A percentile compares a stretch with the other conserved stretches of the same genome.
phyloP scores from a whole-genome alignment of 2,329 filamentous ascomycete species.

The Lachnellula suecica region DNA sequence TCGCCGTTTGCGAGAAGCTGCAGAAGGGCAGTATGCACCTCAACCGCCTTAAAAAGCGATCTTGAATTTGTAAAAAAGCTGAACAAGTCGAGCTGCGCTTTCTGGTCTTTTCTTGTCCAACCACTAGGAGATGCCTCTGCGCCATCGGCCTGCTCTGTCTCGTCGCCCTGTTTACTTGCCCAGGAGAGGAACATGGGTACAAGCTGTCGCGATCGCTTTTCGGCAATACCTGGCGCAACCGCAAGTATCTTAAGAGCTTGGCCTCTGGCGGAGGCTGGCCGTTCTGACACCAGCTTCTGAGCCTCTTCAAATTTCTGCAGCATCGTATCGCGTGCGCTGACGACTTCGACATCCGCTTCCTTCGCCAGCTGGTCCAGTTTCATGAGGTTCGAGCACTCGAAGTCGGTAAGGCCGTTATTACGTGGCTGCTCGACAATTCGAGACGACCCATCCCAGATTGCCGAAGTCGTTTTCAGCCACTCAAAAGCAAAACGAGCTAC shows the following conservation, averaged over 20 bases:
- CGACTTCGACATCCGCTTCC: slow-evolving; percentile 51
- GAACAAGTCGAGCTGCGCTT: slow-evolving; percentile 78
- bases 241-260: slow-evolving; percentile 80
- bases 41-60: slow-evolving; percentile 73
- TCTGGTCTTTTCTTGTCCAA: slow-evolving; percentile 80
- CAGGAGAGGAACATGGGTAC: slow-evolving; percentile 85
- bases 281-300: slow-evolving; percentile 53
- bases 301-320: slow-evolving; percentile 61
- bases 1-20: slow-evolving; percentile 84
- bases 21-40: slow-evolving; percentile 75
- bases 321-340: slow-evolving; percentile 57
- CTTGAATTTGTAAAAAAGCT: slow-evolving; percentile 83
- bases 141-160: slow-evolving; percentile 29
- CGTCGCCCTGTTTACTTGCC: slow-evolving; percentile 52
- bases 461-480: slow-evolving; percentile 68
- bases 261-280: slow-evolving; percentile 60
- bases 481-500: slow-evolving; percentile 72
- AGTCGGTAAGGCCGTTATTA: slow-evolving; percentile 61
- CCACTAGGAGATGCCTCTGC: slow-evolving; percentile 38
- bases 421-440: slow-evolving; percentile 36
- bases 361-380: slow-evolving; percentile 53
- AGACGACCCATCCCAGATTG: slow-evolving; percentile 49
- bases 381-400: slow-evolving; percentile 78
- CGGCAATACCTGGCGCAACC: slow-evolving; percentile 72
- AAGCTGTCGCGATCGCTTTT: slow-evolving; percentile 80